phyloP scores from a whole-genome alignment of 306 rosid species.

The Rubus parviflorus region DNA sequence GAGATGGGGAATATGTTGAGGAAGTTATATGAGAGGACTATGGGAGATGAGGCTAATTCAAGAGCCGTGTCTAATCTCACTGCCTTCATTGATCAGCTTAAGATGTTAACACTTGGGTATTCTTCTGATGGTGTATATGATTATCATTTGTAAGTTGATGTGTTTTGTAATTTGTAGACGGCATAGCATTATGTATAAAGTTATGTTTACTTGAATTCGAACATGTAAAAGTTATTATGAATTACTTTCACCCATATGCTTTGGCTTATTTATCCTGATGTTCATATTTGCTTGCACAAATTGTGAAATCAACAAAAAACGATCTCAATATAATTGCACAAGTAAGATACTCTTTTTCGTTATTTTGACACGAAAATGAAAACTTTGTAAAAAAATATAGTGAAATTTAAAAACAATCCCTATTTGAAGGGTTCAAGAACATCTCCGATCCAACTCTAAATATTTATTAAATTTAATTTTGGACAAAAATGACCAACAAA shows the following conservation, averaged over 20 bases:
- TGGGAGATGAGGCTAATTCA: constrained; percentile 36
- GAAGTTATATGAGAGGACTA: constrained; percentile 38
- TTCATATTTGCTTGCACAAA: too few relatives aligned
- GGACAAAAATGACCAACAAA: too few relatives aligned
- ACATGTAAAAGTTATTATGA: not conserved
- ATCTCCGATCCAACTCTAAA: too few relatives aligned
- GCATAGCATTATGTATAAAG: not conserved
- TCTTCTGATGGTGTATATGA: constrained; percentile 1
- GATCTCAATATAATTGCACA: too few relatives aligned
- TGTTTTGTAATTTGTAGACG: not conserved
- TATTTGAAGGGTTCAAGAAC: too few relatives aligned
- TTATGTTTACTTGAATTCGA: not conserved
- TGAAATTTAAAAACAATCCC: too few relatives aligned
- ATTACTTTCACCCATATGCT: not conserved
- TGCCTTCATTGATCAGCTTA: constrained; percentile 39
- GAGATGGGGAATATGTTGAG: constrained; percentile 49
- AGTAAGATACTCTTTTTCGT: too few relatives aligned
- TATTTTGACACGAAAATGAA: too few relatives aligned
- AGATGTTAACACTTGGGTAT: constrained; percentile 11
- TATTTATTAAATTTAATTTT: too few relatives aligned
- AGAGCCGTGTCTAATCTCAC: constrained; percentile 34
- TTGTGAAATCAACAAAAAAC: too few relatives aligned
- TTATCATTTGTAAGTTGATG: not conserved
- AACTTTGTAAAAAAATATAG: too few relatives aligned
- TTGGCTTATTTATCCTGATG: too few relatives aligned